Evolutionary conservation across 1,284 basidiomycete species (phyloP).

Genomic region (Farysia itapuensis): DNA sequence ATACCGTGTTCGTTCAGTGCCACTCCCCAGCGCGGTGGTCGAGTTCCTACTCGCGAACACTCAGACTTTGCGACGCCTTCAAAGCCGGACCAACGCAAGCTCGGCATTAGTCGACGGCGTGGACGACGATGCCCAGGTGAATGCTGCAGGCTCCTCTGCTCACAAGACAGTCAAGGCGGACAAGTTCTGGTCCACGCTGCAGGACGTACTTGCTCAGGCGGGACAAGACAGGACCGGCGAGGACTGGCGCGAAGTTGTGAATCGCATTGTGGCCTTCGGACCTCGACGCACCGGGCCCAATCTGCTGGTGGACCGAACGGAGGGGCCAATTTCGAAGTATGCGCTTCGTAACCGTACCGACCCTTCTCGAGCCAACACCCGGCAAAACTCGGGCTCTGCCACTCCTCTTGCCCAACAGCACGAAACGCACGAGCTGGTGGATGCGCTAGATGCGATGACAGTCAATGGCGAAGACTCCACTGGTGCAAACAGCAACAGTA

Average conservation of each 20-base stretch:
- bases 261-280: conserved; percentile 86
- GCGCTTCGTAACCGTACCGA: conserved; percentile 24
- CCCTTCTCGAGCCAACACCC: conserved; percentile 7
- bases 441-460: conserved; percentile 13
- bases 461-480: conserved; percentile 1
- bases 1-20: conserved; percentile 80
- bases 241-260: conserved; percentile 76
- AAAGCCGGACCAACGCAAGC: conserved; percentile 35
- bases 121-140: conserved; percentile 19
- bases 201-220: conserved; percentile 65
- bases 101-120: conserved; percentile 49
- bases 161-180: conserved; percentile 57
- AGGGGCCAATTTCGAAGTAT: conserved; percentile 5
- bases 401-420: conserved; percentile 5
- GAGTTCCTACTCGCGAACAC: conserved; percentile 77
- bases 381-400: conserved; percentile 16
- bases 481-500: background rate
- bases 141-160: conserved; percentile 21
- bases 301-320: conserved; percentile 72
- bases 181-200: conserved; percentile 78
- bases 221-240: conserved; percentile 67
- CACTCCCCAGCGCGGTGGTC: conserved; percentile 71
- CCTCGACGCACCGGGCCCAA: conserved; percentile 85
- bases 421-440: conserved; percentile 7
- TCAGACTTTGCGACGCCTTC: conserved; percentile 61